Evolutionary conservation across 371 early-diverging fungal species (phyloP).

Genomic region (Mucor sp.): DNA sequence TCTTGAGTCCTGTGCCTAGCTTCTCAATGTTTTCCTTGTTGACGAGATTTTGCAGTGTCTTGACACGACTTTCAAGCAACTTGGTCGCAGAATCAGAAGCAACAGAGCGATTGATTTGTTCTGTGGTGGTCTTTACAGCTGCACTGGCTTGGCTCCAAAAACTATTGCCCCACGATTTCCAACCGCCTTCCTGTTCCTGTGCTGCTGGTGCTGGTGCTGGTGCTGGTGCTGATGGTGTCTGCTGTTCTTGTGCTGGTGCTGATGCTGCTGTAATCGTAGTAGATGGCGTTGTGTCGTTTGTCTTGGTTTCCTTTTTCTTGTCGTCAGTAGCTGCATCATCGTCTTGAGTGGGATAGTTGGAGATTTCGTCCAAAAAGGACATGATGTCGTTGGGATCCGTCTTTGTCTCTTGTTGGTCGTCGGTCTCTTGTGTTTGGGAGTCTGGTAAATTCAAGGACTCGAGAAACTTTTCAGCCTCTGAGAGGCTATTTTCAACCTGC

Average conservation of each 20-base stretch:
- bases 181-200: conserved; percentile 17
- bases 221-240: background rate
- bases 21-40: conserved; percentile 68
- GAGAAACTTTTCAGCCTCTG: conserved; percentile 55
- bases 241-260: background rate
- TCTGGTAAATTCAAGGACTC: conserved; percentile 48
- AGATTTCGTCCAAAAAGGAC: conserved; percentile 55
- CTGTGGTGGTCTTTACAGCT: conserved; percentile 54
- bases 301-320: background rate
- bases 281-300: background rate
- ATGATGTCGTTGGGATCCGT: conserved; percentile 54
- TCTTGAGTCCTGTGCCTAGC: conserved; percentile 43
- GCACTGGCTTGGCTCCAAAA: conserved; percentile 54
- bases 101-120: conserved; percentile 45
- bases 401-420: conserved; percentile 4
- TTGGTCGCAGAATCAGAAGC: conserved; percentile 41
- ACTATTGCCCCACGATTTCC: conserved; percentile 55
- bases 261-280: background rate
- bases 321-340: background rate
- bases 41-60: conserved; percentile 49
- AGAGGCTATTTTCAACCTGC: conserved; percentile 27
- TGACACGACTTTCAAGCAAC: conserved; percentile 62
- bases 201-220: background rate
- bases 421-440: conserved; percentile 11
- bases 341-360: conserved; percentile 37